Base-by-base conservation (phyloP, 306 rosid species). In the Lathyrus aphaca region DNA sequence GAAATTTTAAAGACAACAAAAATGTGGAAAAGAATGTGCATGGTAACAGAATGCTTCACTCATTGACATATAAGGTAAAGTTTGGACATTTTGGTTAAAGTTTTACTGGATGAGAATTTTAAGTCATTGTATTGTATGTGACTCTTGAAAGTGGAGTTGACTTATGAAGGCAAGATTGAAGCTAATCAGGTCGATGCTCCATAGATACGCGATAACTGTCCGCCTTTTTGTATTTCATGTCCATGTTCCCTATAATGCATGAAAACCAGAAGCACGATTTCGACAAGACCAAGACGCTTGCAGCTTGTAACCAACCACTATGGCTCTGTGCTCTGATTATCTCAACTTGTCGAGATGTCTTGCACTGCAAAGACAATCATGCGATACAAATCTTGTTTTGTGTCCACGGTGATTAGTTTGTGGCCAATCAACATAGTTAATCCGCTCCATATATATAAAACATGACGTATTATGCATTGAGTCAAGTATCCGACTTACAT, bases 341-440 rank as follows among this genome's bases (percentile, higher is more conserved):
- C 37, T 73, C 69, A 68, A 59, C 51, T 64, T 79, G 69, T 49
- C 60, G 62, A 49, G 72, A 58, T 42, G 61, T 53, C 58, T 35
- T 35, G 72, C 23, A 54, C 40, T 46, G 72, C 66, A 68, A 59
- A 48, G 63, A 43, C 66, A 54, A 43, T 68, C 74, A 65, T 37
- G 79, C 67, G 65, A 58, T 40, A 71, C 69, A 53, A 16, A 19
- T 59, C 70, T 43, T 74, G 43, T 62, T 65, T 77, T 65, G 82
- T 39, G n/a, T 21, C 40, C 15, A 10, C 54, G 60, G 4, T 25
- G 29, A 61, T 54, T 32, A 54, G 46, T 73, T 64, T 25, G 71
- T 11, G 44, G 69, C 73, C 35, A 50, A 55, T 51, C 38, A 10
- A 64, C 53, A 16, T n/a, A 10, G 21, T 40, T 14, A 32, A 68